These are phyloP conservation scores for Blastobotrys illinoisensis DNA, from an alignment of 1,139 yeast species.

Conservation along the genomic window DNA sequence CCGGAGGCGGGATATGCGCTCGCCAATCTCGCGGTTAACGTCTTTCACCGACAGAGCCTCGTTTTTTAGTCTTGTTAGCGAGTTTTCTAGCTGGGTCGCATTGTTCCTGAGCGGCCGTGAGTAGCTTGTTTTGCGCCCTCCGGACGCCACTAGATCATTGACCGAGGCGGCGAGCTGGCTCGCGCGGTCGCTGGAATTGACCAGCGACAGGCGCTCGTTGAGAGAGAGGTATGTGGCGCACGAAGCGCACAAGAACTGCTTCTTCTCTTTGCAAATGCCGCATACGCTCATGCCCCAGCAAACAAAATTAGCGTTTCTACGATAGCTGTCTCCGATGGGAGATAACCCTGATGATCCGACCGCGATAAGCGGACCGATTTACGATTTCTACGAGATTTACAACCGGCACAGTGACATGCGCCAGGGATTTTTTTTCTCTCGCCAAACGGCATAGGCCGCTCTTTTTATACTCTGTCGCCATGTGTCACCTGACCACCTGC, in stretches of 20 bases:
- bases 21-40: neutral
- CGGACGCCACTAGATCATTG: slow-evolving; percentile 8
- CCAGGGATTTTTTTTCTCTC: too few species aligned
- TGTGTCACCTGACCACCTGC: neutral
- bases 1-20: neutral
- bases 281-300: slow-evolving; percentile 16
- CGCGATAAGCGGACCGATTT: neutral
- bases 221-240: slow-evolving; percentile 26
- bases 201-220: slow-evolving; percentile 27
- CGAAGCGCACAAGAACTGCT: slow-evolving; percentile 26
- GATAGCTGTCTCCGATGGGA: neutral
- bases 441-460: neutral
- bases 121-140: neutral
- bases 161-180: slow-evolving; percentile 17
- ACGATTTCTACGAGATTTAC: neutral
- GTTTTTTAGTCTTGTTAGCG: neutral
- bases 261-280: slow-evolving; percentile 25
- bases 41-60: neutral
- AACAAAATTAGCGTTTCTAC: neutral
- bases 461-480: too few species aligned
- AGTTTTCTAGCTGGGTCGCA: neutral
- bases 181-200: slow-evolving; percentile 26
- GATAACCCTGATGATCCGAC: neutral
- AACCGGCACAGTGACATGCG: neutral
- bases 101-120: neutral